Base-by-base conservation (phyloP, 2,329 filamentous ascomycete species). In the Iodosphaeria phyllophila region DNA sequence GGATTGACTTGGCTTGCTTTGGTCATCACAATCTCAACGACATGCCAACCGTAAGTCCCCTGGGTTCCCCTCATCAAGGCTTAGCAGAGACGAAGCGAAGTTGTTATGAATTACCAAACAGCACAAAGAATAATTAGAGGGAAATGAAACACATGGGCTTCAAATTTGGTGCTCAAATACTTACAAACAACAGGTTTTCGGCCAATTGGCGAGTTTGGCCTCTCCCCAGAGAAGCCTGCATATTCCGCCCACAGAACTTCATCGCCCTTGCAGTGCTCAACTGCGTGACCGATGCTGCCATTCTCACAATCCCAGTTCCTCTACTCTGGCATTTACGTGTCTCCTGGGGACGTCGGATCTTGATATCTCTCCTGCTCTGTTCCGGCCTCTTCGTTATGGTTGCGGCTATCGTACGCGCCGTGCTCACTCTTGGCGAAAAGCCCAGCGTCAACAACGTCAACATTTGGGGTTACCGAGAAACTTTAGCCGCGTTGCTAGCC, bases 401-500 rank as follows among this genome's bases (percentile, higher is more conserved):
- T 3, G 44, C 47, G 1, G 46, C 47, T 12, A 38, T 50, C 22
- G 35, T 47, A 9, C 40, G 46, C 6, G 39, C 40, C 16, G 35
- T 38, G n/a, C 36, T 46, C 26, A 45, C 46, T 1, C 32, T 49
- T 3, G 34, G 35, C 14, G 29, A 33, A 6, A 31, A 31, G 9
- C 44, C 44, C 0, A 41, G 37, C 2, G 42, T 41, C 2, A 31
- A 43, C 9, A 46, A 39, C 26, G 47, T 49, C 25, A 50, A 51
- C 23, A 31, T 38, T n/a, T 50, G 48, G 48, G 47, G 46, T 10
- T 37, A 47, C 2, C 36, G 48, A 22, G 48, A 51, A 27, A 48
- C 44, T 2, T 34, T 45, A 16, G 41, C 47, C n/a, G 45, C 41
- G 10, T 42, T 48, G 12, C 29, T 48, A n/a, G 41, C 46, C 4